Evolutionary conservation across 2,329 filamentous ascomycete species (phyloP), one percentile per base, ranked within the genome.

Genomic region (Aspergillus aculeatinus): DNA sequence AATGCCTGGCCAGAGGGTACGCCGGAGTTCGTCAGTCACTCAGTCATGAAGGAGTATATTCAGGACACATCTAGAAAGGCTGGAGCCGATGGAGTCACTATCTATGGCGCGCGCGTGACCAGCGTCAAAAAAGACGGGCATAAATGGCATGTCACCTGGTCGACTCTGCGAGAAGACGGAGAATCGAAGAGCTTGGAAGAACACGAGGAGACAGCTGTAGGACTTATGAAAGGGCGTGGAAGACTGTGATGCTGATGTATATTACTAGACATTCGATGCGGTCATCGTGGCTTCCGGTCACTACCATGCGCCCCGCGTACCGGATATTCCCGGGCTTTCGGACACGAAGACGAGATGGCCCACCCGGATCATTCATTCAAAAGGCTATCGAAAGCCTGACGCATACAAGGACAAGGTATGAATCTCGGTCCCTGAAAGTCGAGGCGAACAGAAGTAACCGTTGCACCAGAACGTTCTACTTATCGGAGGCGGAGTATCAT

Each of bases 81-180:
- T 1, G 82, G 81, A 0, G 81, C 88, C 0, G 71, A 84, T 2
- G 70, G 76, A 0, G 67, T 79, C 9, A 85, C 85, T 0, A 67
- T 75, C 0, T 88, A 85, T 65, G 76, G 86, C 49, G 89, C 87
- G 0, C 77, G 83, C n/a, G 87, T 90, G 0, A 82, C 83, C 61
- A 72, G 76, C 3, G 66, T 83, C 0, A 61, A 65, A 1, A 89
- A 88, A 67, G 68, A 72, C 0, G 74, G 70, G 2, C 44, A 63
- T 0, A 73, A 74, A 14, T 90, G 87, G 87, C 68, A 70, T 1
- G 74, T 89, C 0, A 71, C 77, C 2, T 83, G 83, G 14, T 77
- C 78, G 5, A 81, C 77, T 1, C 68, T 87, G 2, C 55, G 63
- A 4, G 51, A 65, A 16, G 59, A 64, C 6, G 25, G 58, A 14